Evolutionary conservation across 2,329 filamentous ascomycete species (phyloP).

Genomic region (Ramularia endophylla): DNA sequence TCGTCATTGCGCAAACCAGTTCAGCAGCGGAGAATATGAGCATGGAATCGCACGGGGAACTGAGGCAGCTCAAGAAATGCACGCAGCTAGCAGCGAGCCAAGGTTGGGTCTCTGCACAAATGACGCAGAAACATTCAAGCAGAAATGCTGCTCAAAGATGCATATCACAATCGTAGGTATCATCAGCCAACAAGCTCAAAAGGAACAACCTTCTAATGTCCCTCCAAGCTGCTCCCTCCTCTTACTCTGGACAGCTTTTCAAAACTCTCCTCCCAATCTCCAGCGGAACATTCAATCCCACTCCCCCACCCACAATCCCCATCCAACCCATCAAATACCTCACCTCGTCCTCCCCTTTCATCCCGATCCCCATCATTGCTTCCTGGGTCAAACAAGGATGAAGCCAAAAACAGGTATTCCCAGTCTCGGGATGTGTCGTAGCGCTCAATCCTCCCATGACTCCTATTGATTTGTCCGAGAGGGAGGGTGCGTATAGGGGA

Average conservation of each 20-base stretch:
- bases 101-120: too few relatives aligned
- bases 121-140: too few relatives aligned
- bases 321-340: conserved; percentile 85
- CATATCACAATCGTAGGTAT: too few relatives aligned
- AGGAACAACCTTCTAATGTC: too few relatives aligned
- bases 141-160: too few relatives aligned
- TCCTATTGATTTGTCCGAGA: conserved; percentile 28
- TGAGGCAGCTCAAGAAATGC: background rate
- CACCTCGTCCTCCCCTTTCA: conserved; percentile 30
- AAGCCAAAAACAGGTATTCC: conserved; percentile 76
- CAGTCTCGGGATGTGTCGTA: conserved; percentile 72
- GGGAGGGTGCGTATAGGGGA: conserved; percentile 26
- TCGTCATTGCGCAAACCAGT: too few relatives aligned
- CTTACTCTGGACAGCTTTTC: too few relatives aligned
- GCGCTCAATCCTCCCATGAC: conserved; percentile 28
- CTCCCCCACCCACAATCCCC: conserved; percentile 73
- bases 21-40: too few relatives aligned
- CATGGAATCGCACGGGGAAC: background rate
- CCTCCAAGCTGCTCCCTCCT: too few relatives aligned
- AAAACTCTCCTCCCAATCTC: conserved; percentile 12
- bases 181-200: too few relatives aligned
- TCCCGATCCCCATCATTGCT: conserved; percentile 56
- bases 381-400: conserved; percentile 88
- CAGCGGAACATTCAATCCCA: conserved; percentile 55
- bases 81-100: background rate